Evolutionary conservation across 768 basidiomycete species (phyloP).

Genomic region (Hebeloma cylindrosporum): DNA sequence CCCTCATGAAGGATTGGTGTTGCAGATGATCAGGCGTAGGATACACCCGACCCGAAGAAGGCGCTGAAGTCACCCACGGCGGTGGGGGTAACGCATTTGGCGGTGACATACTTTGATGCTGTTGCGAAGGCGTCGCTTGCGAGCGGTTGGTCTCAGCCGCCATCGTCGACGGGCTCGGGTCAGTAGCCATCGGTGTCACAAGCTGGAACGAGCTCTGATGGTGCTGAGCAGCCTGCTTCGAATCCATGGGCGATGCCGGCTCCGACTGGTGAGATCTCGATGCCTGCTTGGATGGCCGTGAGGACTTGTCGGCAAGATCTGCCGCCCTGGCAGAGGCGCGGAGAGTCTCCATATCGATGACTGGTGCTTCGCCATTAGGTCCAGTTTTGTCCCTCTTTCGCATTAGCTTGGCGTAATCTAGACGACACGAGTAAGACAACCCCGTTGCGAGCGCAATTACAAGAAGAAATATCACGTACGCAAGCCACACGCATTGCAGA

Average conservation of each 20-base stretch:
- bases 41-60: constrained; percentile 25
- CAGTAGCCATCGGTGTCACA: constrained; percentile 35
- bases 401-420: constrained; percentile 83
- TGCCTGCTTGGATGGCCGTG: constrained; percentile 23
- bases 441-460: constrained; percentile 4
- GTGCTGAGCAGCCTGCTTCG: constrained; percentile 27
- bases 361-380: constrained; percentile 53
- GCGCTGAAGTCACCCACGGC: constrained; percentile 25
- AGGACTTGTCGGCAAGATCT: constrained; percentile 40
- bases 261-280: constrained; percentile 31
- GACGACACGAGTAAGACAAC: not conserved
- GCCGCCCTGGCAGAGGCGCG: constrained; percentile 70
- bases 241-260: constrained; percentile 31
- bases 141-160: constrained; percentile 21
- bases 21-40: constrained; percentile 34
- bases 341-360: constrained; percentile 74
- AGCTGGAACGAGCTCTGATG: constrained; percentile 68
- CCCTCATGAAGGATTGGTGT: constrained; percentile 38
- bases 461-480: constrained; percentile 49
- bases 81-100: constrained; percentile 24
- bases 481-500: constrained; percentile 85
- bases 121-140: constrained; percentile 15
- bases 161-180: constrained; percentile 14
- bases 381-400: constrained; percentile 71
- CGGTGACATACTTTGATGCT: constrained; percentile 17